Conservation (phyloP, 352 stramenopile species). For the Phytopythium delawarense region DNA sequence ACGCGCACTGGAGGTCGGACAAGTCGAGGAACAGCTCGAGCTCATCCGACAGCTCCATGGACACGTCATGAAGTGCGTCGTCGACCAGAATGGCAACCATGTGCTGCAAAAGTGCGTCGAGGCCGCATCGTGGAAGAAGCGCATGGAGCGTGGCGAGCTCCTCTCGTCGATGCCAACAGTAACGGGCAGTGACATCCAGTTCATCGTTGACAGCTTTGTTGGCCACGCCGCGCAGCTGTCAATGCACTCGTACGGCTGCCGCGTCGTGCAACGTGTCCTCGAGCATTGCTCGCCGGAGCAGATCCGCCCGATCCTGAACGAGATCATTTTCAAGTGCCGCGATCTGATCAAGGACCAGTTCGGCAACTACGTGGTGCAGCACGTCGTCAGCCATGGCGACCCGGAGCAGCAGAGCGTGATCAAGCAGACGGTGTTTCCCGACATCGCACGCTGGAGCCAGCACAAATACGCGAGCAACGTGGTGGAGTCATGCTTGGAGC, state of each 20-base stretch:
- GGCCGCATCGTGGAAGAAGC: slow-evolving; percentile 57
- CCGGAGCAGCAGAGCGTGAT: slow-evolving; percentile 73
- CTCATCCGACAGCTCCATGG: slow-evolving; percentile 79
- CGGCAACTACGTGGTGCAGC: slow-evolving; percentile 99
- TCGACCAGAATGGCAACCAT: slow-evolving; percentile 99
- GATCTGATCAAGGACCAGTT: slow-evolving; percentile 95
- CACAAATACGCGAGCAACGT: slow-evolving; percentile 97
- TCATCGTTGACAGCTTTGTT: slow-evolving; percentile 96
- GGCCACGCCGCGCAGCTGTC: slow-evolving; percentile 89
- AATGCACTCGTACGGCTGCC: slow-evolving; percentile 97
- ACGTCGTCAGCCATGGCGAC: slow-evolving; percentile 95
- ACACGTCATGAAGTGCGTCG: slow-evolving; percentile 90
- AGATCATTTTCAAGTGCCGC: slow-evolving; percentile 91
- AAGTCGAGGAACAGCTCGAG: slow-evolving; percentile 64
- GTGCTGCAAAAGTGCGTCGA: slow-evolving; percentile 99
- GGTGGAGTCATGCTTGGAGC: slow-evolving; percentile 93
- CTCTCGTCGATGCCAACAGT: slow-evolving; percentile 15
- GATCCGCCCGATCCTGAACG: slow-evolving; percentile 91
- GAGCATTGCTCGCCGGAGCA: slow-evolving; percentile 92
- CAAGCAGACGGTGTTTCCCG: slow-evolving; percentile 81
- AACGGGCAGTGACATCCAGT: slow-evolving; percentile 91
- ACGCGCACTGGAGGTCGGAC: slow-evolving; percentile 84
- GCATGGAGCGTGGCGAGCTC: slow-evolving; percentile 12
- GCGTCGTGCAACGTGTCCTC: slow-evolving; percentile 97
- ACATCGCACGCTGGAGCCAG: slow-evolving; percentile 89